Evolutionary conservation across 1,139 yeast species (phyloP), one percentile per base, ranked within the genome.

Genomic region (Nakaseomyces glabratus): DNA sequence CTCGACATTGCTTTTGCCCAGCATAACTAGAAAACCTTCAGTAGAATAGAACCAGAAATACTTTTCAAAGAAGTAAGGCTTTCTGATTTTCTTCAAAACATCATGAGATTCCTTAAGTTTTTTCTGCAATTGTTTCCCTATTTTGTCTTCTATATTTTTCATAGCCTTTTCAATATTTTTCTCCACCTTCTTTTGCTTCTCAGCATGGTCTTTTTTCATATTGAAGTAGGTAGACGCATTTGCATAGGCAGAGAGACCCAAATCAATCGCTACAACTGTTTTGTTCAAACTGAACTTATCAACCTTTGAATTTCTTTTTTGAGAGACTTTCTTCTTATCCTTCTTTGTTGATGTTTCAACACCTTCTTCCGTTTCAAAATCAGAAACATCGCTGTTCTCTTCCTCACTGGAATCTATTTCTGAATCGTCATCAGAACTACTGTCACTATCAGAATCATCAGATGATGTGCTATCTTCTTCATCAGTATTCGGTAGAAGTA

Each of bases 41-140:
- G 79, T 78, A 0, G 95, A 72, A 20, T 86, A 68, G 53, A 90
- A 90, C 98, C 98, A 90, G 51, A 67, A 76, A 55, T 81, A 90
- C 57, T 90, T 90, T 52, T 90, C 98, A 62, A 93, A 93, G 82
- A 96, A 88, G 49, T 66, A 79, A 32, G 85, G 84, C 4, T 73
- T 69, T 34, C 96, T 69, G 20, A 81, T 64, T 24, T 71, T 76
- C 42, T 73, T 78, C 40, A 85, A 64, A 2, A 73, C 67, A 30
- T 75, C 80, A 39, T 69, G 71, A 38, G 79, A 78, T 38, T 73
- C 73, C 39, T 80, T 81, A 49, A 81, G 66, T 31, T 75, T 70
- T 48, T 70, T 75, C 36, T 73, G 73, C 47, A 88, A 62, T 51
- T 88, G 95, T 24, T 72, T 74, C 36, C 70, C 71, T 40, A 90